Percentiles rank a stretch among this genome's conserved stretches.
phyloP scores from a whole-genome alignment of 306 rosid genomes.

The Hippophae gyantsensis region DNA sequence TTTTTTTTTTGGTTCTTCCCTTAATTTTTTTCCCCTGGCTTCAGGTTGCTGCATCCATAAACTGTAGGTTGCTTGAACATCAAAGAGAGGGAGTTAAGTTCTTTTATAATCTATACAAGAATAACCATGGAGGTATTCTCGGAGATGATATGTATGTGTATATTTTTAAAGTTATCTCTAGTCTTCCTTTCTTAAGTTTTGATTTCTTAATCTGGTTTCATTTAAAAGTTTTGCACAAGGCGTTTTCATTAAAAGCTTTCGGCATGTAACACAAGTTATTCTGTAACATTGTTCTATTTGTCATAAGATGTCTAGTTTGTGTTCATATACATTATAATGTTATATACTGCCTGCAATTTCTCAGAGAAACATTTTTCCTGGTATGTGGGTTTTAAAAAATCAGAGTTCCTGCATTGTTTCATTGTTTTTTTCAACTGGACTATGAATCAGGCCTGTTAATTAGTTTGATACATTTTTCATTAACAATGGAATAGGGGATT shows the following conservation, averaged over 20 bases:
- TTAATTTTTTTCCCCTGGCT: constrained; percentile 4
- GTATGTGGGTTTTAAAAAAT: neutral
- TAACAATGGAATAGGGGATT: constrained; percentile 66
- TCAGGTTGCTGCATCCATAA: constrained; percentile 88
- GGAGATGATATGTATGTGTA: constrained; percentile 89
- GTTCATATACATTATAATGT: no score
- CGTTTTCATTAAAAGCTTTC: no score
- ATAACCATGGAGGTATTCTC: constrained; percentile 88
- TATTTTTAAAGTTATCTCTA: neutral
- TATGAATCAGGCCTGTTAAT: constrained; percentile 5
- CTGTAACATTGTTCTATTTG: no score
- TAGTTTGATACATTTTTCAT: constrained; percentile 15
- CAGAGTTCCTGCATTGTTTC: no score
- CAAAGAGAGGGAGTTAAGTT: constrained; percentile 80
- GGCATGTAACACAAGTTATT: no score
- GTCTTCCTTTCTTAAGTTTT: neutral
- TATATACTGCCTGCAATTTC: neutral
- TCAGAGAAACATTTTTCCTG: neutral
- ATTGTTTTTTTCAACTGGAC: no score
- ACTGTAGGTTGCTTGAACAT: constrained; percentile 85
- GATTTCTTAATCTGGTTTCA: neutral
- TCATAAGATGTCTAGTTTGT: no score
- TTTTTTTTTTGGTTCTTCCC: neutral
- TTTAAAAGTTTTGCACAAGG: no score
- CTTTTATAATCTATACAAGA: constrained; percentile 62